Conservation (phyloP, 305 asterid species). For the Fraxinus sp. region DNA sequence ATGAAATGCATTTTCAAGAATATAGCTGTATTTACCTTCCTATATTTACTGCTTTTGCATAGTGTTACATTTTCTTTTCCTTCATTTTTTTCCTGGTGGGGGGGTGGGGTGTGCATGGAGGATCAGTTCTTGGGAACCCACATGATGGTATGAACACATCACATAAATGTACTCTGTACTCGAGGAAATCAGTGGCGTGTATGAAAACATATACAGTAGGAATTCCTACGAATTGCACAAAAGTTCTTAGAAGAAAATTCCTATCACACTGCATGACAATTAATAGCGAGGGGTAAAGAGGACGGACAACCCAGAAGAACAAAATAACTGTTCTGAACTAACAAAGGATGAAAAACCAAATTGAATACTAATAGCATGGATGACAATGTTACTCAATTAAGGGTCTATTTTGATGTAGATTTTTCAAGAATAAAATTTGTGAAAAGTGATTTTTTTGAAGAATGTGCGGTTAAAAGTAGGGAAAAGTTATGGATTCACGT, state of each 20-base stretch:
- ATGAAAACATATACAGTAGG: neutral
- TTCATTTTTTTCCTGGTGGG: neutral
- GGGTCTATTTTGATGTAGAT: neutral
- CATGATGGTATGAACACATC: neutral
- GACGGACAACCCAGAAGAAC: neutral
- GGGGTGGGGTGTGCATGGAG: neutral
- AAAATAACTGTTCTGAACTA: neutral
- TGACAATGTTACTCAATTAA: neutral
- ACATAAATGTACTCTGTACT: neutral
- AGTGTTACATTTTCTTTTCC: neutral
- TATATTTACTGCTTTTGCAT: neutral
- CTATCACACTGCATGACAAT: neutral
- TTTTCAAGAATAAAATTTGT: neutral
- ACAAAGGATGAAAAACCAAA: neutral
- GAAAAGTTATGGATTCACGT: neutral
- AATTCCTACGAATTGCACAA: neutral
- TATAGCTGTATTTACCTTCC: slow-evolving; percentile 11
- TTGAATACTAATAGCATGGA: neutral
- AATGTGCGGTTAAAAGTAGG: neutral
- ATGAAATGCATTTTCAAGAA: slow-evolving; percentile 24
- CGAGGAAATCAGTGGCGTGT: neutral
- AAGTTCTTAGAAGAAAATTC: neutral
- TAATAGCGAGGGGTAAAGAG: neutral
- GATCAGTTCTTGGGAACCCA: slow-evolving; percentile 5
- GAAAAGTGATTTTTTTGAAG: neutral